phyloP scores from a whole-genome alignment of 257 asterid species.

The Solanum pennellii region DNA sequence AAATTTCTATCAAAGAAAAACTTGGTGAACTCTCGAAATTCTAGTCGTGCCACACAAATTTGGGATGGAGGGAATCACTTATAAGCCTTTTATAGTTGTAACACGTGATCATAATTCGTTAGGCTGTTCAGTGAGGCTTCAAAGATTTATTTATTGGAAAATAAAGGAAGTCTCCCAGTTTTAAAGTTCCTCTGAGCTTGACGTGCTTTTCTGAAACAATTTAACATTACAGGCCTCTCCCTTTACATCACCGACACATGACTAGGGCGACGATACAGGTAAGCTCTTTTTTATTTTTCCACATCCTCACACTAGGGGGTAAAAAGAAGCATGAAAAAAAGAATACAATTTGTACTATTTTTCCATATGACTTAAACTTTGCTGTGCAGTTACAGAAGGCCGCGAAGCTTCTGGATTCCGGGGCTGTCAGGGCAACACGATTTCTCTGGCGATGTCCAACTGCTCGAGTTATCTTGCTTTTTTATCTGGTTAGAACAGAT shows the following conservation, averaged over 20 bases:
- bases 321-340: not conserved
- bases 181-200: not conserved
- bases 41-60: not conserved
- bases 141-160: not conserved
- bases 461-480: slow-evolving; percentile 81
- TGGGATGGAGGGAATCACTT: not conserved
- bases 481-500: slow-evolving; percentile 70
- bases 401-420: slow-evolving; percentile 79
- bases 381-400: slow-evolving; percentile 86
- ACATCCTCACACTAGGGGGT: not conserved
- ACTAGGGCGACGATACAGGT: slow-evolving; percentile 87
- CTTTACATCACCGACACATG: slow-evolving; percentile 91
- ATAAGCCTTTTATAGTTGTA: not conserved
- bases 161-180: not conserved
- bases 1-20: not conserved
- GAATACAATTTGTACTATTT: not conserved
- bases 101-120: not conserved
- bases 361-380: slow-evolving; percentile 1
- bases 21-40: not conserved
- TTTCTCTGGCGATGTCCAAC: slow-evolving; percentile 97
- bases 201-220: not conserved
- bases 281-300: slow-evolving; percentile 2
- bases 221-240: slow-evolving; percentile 70
- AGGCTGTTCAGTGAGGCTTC: not conserved
- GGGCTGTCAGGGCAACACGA: slow-evolving; percentile 95